Percentiles rank a stretch among this genome's conserved stretches.
Conservation (phyloP, 2,329 filamentous ascomycete genomes). For the Dissoconium aciculare region DNA sequence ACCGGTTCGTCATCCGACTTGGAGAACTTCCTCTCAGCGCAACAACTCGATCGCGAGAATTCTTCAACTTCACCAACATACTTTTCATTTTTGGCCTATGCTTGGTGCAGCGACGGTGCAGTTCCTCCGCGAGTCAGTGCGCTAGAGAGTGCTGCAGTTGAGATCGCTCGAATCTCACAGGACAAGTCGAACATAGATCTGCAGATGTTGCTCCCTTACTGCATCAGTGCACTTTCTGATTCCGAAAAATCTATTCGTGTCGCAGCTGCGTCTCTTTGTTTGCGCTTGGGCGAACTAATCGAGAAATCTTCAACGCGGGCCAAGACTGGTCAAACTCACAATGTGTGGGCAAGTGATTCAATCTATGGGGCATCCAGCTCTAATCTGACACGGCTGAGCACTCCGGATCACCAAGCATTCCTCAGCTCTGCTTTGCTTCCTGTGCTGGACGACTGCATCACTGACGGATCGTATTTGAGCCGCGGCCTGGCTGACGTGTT, state of each 20-base stretch:
- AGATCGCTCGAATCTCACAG: slow-evolving; percentile 6
- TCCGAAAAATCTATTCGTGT: slow-evolving; percentile 40
- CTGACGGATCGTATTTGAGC: slow-evolving; percentile 59
- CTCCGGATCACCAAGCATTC: slow-evolving; percentile 44
- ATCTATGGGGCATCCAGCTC: slow-evolving; percentile 48
- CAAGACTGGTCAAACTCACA: slow-evolving; percentile 6
- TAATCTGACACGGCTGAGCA: slow-evolving; percentile 41
- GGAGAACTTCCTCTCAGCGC: slow-evolving; percentile 4
- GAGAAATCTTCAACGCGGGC: background rate
- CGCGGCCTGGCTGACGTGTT: slow-evolving; percentile 47
- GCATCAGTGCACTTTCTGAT: slow-evolving; percentile 42
- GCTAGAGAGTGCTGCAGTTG: slow-evolving; percentile 7
- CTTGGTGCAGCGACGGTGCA: slow-evolving; percentile 9
- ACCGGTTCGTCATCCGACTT: background rate
- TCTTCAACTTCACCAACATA: too few species aligned
- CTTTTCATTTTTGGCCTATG: slow-evolving; percentile 11
- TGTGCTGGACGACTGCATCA: slow-evolving; percentile 67
- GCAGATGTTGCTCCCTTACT: slow-evolving; percentile 71
- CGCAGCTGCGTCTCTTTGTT: slow-evolving; percentile 27
- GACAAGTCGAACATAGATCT: slow-evolving; percentile 33
- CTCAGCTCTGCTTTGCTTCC: slow-evolving; percentile 55
- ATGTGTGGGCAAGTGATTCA: slow-evolving; percentile 40
- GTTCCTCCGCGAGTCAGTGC: slow-evolving; percentile 8
- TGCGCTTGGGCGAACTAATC: slow-evolving; percentile 2
- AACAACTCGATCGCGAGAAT: too few species aligned